Base-by-base conservation (phyloP, 192 early-diverging fungal species). In the Entomortierella parvispora region DNA sequence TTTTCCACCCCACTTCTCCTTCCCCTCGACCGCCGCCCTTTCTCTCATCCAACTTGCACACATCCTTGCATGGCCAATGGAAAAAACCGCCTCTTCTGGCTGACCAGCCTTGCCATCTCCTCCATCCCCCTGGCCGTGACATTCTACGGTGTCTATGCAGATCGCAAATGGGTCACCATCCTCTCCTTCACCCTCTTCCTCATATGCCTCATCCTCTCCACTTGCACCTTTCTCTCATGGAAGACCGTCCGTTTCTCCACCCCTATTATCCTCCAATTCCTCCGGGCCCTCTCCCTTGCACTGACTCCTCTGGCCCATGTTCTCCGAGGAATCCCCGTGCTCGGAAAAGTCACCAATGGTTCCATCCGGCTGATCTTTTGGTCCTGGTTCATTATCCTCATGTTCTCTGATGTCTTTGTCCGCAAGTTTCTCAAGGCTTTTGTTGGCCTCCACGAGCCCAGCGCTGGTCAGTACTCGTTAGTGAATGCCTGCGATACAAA, bases 401-500 rank as follows among this genome's bases (percentile, higher is more conserved):
- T 77, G 74, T 48, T 55, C 46, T 77, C 61, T 2, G 74, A 77
- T 40, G 74, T 77, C 53, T 60, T 77, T 6, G 53, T 77, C 32
- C 64, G 74, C 8, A 77, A 64, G 18, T 12, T 64, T 46, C 74
- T 77, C 55, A 77, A 77, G 42, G 48, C 54, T 37, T 68, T 68
- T 59, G 74, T 77, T 3, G 78, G 78, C 1, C 51, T 80, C 3
- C 78, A 80, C 49, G 69, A 80, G 25, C 65, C 65, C 32, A 71
- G 69, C 23, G 64, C 69, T 15, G 64, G 69, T 8, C 78, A 80
- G 22, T 80, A 68, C 50, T 71, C 65, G 8, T 59, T 58, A 22
- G 60, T 80, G 55, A 80, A 80, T 58, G 78, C 78, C 25, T 80
- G 69, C 31, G 78, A 80, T 43, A 68, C 69, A 8, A 71, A 80